A percentile compares a stretch with the other conserved stretches of the same genome.
phyloP scores from a whole-genome alignment of 306 rosid genomes.

The Arachis hypogaea region DNA sequence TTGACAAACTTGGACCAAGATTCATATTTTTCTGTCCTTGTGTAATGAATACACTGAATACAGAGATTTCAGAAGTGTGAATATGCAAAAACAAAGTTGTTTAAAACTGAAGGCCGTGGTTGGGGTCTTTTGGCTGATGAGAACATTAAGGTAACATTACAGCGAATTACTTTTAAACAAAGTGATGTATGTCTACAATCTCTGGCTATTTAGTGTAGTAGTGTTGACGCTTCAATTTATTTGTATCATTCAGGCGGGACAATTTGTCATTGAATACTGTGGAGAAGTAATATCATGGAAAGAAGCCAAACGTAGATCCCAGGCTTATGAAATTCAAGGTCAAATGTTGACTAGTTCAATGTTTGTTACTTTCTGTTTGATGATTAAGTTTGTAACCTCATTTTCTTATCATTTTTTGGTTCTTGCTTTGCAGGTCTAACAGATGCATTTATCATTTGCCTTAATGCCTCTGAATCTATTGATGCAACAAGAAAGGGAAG shows the following conservation, averaged over 20 bases:
- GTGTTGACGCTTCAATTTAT: slow-evolving; percentile 23
- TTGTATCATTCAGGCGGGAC: slow-evolving; percentile 62
- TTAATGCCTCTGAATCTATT: slow-evolving; percentile 85
- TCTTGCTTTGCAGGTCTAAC: slow-evolving; percentile 67
- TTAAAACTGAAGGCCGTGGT: slow-evolving; percentile 88
- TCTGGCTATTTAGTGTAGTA: slow-evolving; percentile 25
- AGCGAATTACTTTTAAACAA: slow-evolving; percentile 7
- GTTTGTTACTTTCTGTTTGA: slow-evolving; percentile 27
- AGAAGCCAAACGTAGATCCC: slow-evolving; percentile 92
- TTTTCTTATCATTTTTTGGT: slow-evolving; percentile 31
- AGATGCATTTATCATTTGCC: slow-evolving; percentile 92
- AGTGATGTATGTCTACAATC: slow-evolving; percentile 23
- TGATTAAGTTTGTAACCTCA: slow-evolving; percentile 17
- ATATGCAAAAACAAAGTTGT: slow-evolving; percentile 85
- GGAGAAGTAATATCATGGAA: slow-evolving; percentile 98
- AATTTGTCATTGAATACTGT: slow-evolving; percentile 85
- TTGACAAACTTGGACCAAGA: slow-evolving; percentile 30
- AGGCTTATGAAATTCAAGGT: slow-evolving; percentile 86
- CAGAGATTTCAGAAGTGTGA: slow-evolving; percentile 92
- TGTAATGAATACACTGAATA: slow-evolving; percentile 56
- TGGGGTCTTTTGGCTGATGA: slow-evolving; percentile 95
- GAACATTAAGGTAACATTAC: slow-evolving; percentile 70
- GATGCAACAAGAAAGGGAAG: slow-evolving; percentile 98
- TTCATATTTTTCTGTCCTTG: slow-evolving; percentile 35
- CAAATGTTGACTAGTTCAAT: slow-evolving; percentile 30